Evolutionary conservation across 768 basidiomycete genomes (phyloP), one percentile per base, ranked within the genome.

Genomic region (Pleurotus tuber-regium): DNA sequence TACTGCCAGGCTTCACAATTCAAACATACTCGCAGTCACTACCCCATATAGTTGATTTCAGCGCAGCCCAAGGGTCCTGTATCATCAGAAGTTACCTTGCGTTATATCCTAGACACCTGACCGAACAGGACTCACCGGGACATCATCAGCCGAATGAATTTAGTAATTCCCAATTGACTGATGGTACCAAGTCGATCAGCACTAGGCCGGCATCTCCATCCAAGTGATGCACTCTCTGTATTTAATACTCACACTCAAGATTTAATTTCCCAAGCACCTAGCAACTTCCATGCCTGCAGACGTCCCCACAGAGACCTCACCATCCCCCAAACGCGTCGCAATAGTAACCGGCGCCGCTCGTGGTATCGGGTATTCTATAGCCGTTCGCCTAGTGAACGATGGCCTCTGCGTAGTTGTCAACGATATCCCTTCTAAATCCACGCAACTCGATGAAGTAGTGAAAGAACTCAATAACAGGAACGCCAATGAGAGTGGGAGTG

Each of bases 331-430:
- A 56, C 61, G 67, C n/a, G 44, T 67, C 19, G 72, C 67, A 1
- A 60, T 71, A n/a, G 40, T 72, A 33, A 71, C 71, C 1, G 70
- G 68, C 16, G 65, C 66, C 3, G 69, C 65, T 4, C 69, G 70
- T 33, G 77, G 77, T 18, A 75, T 76, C 35, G 76, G 75, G 3
- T 66, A 66, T 19, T 70, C 67, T 42, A 72, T 75, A 35, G 71
- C 74, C 9, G 58, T 68, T 7, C 64, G 73, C 4, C 68, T 78
- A 21, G 74, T 75, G 18, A 48, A 60, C 10, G 74, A 71, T 49
- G 74, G 74, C 12, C 69, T 71, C 50, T 69, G 71, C 48, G 59
- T 76, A 26, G 68, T 66, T 24, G 56, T 75, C 48, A 75, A 71
- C n/a, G 76, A 74, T 44, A 57, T 71, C 5, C 29, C 63, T 2